These are phyloP conservation scores for Endoconidiophora polonica DNA, from an alignment of 2,329 filamentous ascomycete species.

Conservation along the genomic window DNA sequence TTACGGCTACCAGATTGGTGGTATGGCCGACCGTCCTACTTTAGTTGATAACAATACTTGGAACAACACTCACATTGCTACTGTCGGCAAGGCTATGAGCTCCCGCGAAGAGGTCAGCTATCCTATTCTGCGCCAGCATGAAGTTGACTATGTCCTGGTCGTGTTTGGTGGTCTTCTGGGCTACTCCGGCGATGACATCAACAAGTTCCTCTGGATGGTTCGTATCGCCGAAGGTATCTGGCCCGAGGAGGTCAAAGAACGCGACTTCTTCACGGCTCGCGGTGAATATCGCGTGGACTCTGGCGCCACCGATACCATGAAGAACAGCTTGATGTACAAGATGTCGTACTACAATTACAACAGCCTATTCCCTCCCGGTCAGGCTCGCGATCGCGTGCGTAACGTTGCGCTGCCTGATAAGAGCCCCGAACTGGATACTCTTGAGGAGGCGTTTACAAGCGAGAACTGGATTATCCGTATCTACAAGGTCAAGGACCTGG, in stretches of 20 bases:
- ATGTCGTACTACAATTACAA: slow-evolving; percentile 99
- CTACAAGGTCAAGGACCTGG: slow-evolving; percentile 98
- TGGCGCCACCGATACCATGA: slow-evolving; percentile 91
- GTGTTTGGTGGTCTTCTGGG: slow-evolving; percentile 92
- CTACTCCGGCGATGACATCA: slow-evolving; percentile 97
- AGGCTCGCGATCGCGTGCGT: slow-evolving; percentile 81
- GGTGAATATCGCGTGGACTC: slow-evolving; percentile 92
- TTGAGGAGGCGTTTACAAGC: slow-evolving; percentile 95
- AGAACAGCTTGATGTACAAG: slow-evolving; percentile 99
- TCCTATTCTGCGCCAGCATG: slow-evolving; percentile 93
- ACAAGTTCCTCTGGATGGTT: slow-evolving; percentile 99
- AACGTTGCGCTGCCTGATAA: slow-evolving; percentile 63
- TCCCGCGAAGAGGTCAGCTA: slow-evolving; percentile 96
- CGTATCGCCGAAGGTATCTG: slow-evolving; percentile 97
- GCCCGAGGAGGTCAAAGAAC: slow-evolving; percentile 97
- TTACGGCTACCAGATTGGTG: slow-evolving; percentile 98
- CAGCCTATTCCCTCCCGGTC: slow-evolving; percentile 74
- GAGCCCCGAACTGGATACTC: slow-evolving; percentile 66
- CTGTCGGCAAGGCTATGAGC: slow-evolving; percentile 97
- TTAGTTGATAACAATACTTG: slow-evolving; percentile 99
- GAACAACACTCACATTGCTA: slow-evolving; percentile 99
- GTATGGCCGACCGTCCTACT: slow-evolving; percentile 94
- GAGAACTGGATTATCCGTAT: slow-evolving; percentile 99
- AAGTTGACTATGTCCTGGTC: slow-evolving; percentile 96
- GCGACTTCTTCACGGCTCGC: slow-evolving; percentile 82